Base-by-base conservation (phyloP, 2,329 filamentous ascomycete genomes). In the Botrytis squamosa region DNA sequence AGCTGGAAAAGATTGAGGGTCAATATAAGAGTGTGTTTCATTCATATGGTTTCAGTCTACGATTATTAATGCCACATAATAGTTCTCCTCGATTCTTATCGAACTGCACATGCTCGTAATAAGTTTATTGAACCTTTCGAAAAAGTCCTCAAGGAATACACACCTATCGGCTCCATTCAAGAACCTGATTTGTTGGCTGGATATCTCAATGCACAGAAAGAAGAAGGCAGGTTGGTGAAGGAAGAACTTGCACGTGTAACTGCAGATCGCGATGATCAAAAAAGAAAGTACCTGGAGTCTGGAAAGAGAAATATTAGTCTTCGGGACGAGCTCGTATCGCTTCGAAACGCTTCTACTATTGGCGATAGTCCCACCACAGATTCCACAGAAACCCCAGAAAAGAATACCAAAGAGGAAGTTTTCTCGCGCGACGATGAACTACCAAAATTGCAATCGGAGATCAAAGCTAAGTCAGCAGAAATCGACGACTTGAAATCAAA, bases 391-490 rank as follows among this genome's bases (percentile, higher is more conserved):
- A 80, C 79, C 42, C 75, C 74, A 25, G 76, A 81, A 59, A 77
- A 81, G 59, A 84, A 82, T 60, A 77, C 79, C 0, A 80, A 79
- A 40, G 92, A 95, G 76, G 93, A 97, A 67, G 92, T 98, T 83
- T 98, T 98, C 83, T 97, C 94, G 0, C 97, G 94, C 78, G 95
- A 98, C 74, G 91, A 92, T 69, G 95, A 98, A 82, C 86, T 97
- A 22, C 92, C 93, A 4, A 89, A 93, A 71, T 84, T 97, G n/a
- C 92, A 97, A 79, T 86, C 88, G 1, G 92, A 96, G 77, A 82
- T 96, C 5, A 86, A 90, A 70, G 88, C 90, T 73, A 93, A 92
- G 79, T 85, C 91, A 18, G 88, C 89, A 60, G 91, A 95, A 81
- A 89, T 96, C 55, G 88, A 90, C 70, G 87, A 86, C 64, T 88